Evolutionary conservation across 139 green algal species (phyloP).

Genomic region (Micromonas pusilla): DNA sequence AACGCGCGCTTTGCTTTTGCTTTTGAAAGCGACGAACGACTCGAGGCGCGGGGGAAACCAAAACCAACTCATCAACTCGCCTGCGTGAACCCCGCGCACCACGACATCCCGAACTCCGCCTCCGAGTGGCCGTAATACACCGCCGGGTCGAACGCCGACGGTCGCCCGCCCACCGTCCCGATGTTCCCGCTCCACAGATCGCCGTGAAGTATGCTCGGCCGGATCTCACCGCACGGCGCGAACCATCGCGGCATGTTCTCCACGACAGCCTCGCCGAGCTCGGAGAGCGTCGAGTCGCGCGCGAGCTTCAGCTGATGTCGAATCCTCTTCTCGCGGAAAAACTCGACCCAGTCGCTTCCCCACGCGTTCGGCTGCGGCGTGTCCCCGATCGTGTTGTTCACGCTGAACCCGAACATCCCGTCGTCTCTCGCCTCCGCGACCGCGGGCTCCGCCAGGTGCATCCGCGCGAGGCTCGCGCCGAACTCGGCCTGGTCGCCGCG

Average conservation of each 20-base stretch:
- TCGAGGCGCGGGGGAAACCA: no score
- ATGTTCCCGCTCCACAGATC: constrained; percentile 98
- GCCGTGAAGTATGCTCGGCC: constrained; percentile 78
- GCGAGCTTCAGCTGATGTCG: constrained; percentile 30
- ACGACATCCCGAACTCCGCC: constrained; percentile 94
- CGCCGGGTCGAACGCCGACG: constrained; percentile 75
- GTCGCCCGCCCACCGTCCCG: constrained; percentile 52
- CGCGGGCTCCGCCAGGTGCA: constrained; percentile 68
- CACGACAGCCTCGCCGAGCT: constrained; percentile 61
- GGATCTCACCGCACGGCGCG: constrained; percentile 52
- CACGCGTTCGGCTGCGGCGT: constrained; percentile 90
- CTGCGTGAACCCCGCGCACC: constrained; percentile 61
- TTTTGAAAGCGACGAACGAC: no score
- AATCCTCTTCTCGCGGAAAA: constrained; percentile 63
- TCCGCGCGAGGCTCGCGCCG: constrained; percentile 63
- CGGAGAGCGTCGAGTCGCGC: constrained; percentile 51
- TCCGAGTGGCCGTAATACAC: constrained; percentile 90
- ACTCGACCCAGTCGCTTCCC: constrained; percentile 74
- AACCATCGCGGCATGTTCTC: constrained; percentile 68
- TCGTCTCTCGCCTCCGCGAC: constrained; percentile 33
- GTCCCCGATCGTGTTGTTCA: constrained; percentile 92
- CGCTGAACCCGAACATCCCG: constrained; percentile 54
- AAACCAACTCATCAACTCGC: no score
- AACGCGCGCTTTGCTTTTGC: no score
- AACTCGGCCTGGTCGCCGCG: constrained; percentile 47